These are phyloP conservation scores for Colletotrichum camelliae DNA, from an alignment of 2,329 filamentous ascomycete genomes.

Conservation along the genomic window DNA sequence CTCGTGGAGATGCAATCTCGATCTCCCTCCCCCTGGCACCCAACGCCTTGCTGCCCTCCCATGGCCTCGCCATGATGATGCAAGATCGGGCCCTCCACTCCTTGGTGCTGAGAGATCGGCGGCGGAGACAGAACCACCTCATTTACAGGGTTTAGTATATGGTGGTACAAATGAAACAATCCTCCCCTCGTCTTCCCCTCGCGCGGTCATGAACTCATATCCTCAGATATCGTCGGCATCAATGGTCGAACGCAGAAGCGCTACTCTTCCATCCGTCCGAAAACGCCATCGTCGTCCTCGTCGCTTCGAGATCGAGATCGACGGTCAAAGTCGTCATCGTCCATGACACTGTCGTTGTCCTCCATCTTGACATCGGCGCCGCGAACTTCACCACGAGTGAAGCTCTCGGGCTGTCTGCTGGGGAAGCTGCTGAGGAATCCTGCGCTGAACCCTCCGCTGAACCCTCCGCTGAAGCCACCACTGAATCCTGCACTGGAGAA, in stretches of 20 bases:
- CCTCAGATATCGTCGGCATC: conserved; percentile 22
- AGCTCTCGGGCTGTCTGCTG: conserved; percentile 67
- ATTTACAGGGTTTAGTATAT: conserved; percentile 46
- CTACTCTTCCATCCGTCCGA: conserved; percentile 94
- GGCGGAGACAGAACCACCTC: conserved; percentile 67
- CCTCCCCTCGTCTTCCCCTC: conserved; percentile 28
- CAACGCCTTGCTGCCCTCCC: conserved; percentile 8
- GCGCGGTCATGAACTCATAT: conserved; percentile 26
- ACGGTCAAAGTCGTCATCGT: conserved; percentile 71
- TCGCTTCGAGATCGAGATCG: conserved; percentile 71
- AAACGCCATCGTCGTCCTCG: conserved; percentile 94
- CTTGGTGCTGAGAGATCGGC: conserved; percentile 70
- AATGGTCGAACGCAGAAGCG: background rate
- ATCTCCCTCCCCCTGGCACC: conserved; percentile 5
- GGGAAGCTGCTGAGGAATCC: conserved; percentile 70
- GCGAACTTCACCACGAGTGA: conserved; percentile 64
- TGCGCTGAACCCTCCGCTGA: conserved; percentile 60
- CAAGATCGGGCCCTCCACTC: conserved; percentile 59
- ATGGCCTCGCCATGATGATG: conserved; percentile 14
- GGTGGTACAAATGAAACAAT: conserved; percentile 56
- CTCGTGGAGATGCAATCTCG: conserved; percentile 63
- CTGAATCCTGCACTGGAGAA: conserved; percentile 64
- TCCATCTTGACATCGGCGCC: conserved; percentile 70
- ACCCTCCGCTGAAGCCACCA: conserved; percentile 52
- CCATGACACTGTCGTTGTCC: conserved; percentile 66